Evolutionary conservation across 176 grass and related monocot species (phyloP).

Genomic region (Musa acuminata): DNA sequence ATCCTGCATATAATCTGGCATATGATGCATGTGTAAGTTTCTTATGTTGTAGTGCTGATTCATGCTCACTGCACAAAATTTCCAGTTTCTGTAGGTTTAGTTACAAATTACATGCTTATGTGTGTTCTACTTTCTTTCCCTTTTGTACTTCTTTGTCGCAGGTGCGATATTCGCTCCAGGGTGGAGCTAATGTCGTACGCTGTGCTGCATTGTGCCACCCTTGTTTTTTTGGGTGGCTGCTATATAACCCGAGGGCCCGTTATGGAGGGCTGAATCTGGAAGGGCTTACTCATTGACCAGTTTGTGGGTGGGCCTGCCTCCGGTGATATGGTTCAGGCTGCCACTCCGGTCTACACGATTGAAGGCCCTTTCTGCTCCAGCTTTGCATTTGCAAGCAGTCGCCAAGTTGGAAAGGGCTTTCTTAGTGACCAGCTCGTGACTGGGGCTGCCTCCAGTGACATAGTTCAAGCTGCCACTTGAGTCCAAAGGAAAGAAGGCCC

Average conservation of each 20-base stretch:
- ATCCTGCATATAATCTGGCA: neutral
- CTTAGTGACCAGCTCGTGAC: constrained; percentile 4
- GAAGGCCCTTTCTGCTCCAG: constrained; percentile 23
- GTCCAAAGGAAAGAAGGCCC: constrained; percentile 10
- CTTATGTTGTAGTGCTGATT: constrained; percentile 34
- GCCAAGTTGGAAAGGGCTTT: constrained; percentile 34
- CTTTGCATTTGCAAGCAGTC: constrained; percentile 9
- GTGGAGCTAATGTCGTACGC: constrained; percentile 95
- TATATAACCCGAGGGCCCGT: constrained; percentile 39
- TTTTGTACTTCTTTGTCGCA: constrained; percentile 75
- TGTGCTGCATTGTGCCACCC: constrained; percentile 31
- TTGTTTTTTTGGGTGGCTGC: constrained; percentile 9
- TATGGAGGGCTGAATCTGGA: constrained; percentile 40
- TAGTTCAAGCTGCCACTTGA: constrained; percentile 11
- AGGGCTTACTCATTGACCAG: constrained; percentile 30
- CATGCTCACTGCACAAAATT: constrained; percentile 39
- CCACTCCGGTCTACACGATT: constrained; percentile 12
- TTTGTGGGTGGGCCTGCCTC: constrained; percentile 32
- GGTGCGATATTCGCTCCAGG: constrained; percentile 99
- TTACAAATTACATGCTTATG: constrained; percentile 34
- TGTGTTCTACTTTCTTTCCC: constrained; percentile 15
- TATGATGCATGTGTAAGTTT: constrained; percentile 4
- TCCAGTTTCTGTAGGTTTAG: constrained; percentile 23
- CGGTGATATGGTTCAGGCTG: constrained; percentile 35
- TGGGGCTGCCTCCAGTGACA: constrained; percentile 12